These are phyloP conservation scores for Camellia japonica DNA, from an alignment of 148 eudicot genomes.

Conservation along the genomic window DNA sequence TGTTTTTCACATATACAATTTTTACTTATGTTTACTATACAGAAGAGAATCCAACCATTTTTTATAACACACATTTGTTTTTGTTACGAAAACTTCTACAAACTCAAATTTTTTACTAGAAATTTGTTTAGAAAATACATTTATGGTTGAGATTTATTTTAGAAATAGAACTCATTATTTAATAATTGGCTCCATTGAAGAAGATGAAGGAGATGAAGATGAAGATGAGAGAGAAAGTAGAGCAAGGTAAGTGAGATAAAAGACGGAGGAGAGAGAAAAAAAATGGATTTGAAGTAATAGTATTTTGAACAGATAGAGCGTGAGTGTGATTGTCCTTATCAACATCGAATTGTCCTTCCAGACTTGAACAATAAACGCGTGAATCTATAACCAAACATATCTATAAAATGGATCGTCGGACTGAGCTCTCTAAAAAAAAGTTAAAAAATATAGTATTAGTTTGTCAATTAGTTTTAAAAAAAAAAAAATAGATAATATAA, in stretches of 20 bases:
- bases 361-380: background rate
- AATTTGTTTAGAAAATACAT: too few relatives aligned
- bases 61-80: too few relatives aligned
- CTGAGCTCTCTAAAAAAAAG: too few relatives aligned
- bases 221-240: background rate
- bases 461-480: too few relatives aligned
- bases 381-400: background rate
- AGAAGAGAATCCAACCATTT: too few relatives aligned
- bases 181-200: background rate
- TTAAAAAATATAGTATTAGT: too few relatives aligned
- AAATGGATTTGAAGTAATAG: background rate
- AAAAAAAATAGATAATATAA: too few relatives aligned
- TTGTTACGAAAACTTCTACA: too few relatives aligned
- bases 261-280: background rate
- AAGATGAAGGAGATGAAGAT: background rate
- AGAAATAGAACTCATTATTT: background rate
- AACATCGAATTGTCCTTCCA: background rate
- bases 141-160: background rate
- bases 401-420: too few relatives aligned
- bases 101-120: too few relatives aligned
- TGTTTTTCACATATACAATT: too few relatives aligned
- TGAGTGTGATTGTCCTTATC: background rate
- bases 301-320: background rate
- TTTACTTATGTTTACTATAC: too few relatives aligned
- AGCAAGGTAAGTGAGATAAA: background rate